phyloP scores from a whole-genome alignment of 306 rosid genomes.

The Cicer arietinum region DNA sequence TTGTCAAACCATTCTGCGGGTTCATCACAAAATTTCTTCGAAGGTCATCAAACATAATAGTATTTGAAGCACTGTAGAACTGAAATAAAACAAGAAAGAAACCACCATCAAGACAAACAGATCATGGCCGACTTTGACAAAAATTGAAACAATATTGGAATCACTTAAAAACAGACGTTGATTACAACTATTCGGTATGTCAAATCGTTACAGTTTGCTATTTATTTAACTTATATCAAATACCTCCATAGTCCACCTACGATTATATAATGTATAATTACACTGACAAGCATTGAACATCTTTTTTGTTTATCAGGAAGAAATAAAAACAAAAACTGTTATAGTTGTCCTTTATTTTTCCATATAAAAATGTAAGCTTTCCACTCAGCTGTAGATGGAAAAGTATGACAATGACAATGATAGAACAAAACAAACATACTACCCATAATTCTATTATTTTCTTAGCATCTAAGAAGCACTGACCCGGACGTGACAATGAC shows the following conservation, averaged over 20 bases:
- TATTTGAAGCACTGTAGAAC: conserved; percentile 80
- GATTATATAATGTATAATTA: conserved; percentile 16
- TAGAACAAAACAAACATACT: conserved; percentile 18
- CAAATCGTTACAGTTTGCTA: conserved; percentile 19
- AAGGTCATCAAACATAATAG: conserved; percentile 93
- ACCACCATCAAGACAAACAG: conserved; percentile 29
- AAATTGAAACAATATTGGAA: neutral
- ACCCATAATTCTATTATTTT: conserved; percentile 13
- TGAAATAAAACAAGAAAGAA: conserved; percentile 54
- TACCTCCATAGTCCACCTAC: neutral
- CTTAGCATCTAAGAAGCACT: neutral
- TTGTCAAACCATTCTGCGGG: conserved; percentile 89
- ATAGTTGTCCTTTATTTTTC: neutral
- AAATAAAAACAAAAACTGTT: neutral
- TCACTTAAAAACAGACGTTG: neutral
- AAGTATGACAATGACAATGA: conserved; percentile 3
- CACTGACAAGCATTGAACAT: conserved; percentile 20
- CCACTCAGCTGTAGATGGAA: conserved; percentile 7
- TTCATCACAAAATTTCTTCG: conserved; percentile 96
- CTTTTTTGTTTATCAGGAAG: conserved; percentile 29
- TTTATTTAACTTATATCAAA: neutral
- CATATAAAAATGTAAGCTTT: neutral
- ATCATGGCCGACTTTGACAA: neutral
- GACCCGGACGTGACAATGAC: too few species aligned
- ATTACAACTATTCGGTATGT: neutral